Base-by-base conservation (phyloP, 1,284 basidiomycete genomes). In the Leccinum griseonigrum region DNA sequence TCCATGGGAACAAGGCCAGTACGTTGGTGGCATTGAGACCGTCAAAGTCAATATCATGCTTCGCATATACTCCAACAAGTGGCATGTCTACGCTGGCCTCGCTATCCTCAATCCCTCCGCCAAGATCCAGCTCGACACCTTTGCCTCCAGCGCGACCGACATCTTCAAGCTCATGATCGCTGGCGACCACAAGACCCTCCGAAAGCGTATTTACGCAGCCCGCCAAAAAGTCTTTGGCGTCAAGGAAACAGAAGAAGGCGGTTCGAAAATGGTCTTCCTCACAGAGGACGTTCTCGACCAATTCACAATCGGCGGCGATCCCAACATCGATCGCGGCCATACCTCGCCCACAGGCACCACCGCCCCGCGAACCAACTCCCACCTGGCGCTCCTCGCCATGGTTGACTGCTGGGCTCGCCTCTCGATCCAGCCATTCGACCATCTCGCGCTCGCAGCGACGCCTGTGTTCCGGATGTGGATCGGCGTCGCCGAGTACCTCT, bases 41-140 rank as follows among this genome's bases (percentile, higher is more conserved):
- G 95, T 96, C 70, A 99, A 99, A 78, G 96, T 98, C 69, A 99
- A 99, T 82, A 92, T 99, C 72, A 91, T 92, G 63, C 84, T 97
- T 14, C 94, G 97, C 1, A 98, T 99, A 72, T 98, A 98, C 77
- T 87, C 94, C 52, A 97, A 96, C 74, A 92, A 95, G 70, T 99
- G 96, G 96, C 97, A 99, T 78, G 97, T 99, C 69, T 99, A 99
- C 74, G 97, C 97, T 29, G 97, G 97, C 3, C 86, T 99, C 13
- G 97, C 97, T 0, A 92, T 99, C 70, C 85, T 98, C 65, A 99
- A 99, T 75, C 97, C 97, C 1, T 88, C 85, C n/a, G 97, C 97
- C 0, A 85, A 87, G 58, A 77, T 83, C 2, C 96, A 98, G 75
- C 98, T 99, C 66, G 84, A 94, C 71, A 90, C 97, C 74, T 99